A percentile compares a stretch with the other conserved stretches of the same genome.
phyloP scores from a whole-genome alignment of 805 yeast genomes.

The Yarrowia sp. region DNA sequence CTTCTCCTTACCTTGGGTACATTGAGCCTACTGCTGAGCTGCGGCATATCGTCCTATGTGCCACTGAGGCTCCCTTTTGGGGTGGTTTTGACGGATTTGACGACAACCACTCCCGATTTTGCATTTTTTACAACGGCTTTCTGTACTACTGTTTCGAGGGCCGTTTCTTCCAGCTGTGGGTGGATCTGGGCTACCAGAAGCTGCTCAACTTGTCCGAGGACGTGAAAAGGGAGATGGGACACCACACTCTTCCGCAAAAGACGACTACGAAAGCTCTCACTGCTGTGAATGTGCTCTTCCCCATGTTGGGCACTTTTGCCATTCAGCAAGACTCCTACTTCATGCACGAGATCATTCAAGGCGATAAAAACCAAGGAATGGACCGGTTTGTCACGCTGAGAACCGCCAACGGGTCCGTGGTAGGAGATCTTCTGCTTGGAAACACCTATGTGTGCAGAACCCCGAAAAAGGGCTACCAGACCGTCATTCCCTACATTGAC shows the following conservation, averaged over 20 bases:
- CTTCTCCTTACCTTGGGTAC: not conserved
- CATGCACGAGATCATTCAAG: not conserved
- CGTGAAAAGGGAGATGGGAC: not conserved
- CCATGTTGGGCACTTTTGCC: not conserved
- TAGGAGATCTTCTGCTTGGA: not conserved
- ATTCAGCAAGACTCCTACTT: not conserved
- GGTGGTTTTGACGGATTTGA: not conserved
- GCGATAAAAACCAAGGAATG: not conserved
- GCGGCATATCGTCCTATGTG: not conserved
- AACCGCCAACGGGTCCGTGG: not conserved
- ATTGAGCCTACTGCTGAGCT: not conserved
- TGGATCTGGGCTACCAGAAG: not conserved
- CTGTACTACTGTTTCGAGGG: not conserved
- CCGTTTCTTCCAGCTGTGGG: not conserved
- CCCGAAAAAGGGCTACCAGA: not conserved
- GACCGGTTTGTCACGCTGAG: constrained; percentile 1
- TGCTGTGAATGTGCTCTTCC: not conserved
- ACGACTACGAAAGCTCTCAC: not conserved
- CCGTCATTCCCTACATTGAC: not conserved
- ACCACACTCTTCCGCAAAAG: not conserved
- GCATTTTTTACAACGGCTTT: not conserved
- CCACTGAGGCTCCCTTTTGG: not conserved
- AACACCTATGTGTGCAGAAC: not conserved
- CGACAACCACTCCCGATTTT: not conserved
- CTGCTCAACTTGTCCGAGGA: not conserved